A percentile compares a stretch with the other conserved stretches of the same genome.
Evolutionary conservation across 73 alveolate species (phyloP).

Genomic region (Tetrahymena elliotti): DNA sequence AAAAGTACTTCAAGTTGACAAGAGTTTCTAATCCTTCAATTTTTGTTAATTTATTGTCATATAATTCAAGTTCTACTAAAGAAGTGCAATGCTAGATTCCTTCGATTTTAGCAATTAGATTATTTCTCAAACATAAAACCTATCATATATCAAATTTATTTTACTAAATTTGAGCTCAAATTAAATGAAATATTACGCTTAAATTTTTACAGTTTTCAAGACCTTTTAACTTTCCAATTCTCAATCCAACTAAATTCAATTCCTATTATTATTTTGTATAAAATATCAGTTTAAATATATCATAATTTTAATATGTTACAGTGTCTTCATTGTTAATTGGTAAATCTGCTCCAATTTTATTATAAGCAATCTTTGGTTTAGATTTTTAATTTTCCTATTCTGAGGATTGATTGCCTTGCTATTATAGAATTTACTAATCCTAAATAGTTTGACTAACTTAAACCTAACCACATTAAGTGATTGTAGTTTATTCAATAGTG

Average conservation of each 20-base stretch:
- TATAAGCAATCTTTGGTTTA: neutral
- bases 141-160: neutral
- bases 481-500: neutral
- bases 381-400: neutral
- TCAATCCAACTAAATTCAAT: neutral
- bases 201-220: neutral
- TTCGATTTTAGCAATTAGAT: slow-evolving; percentile 80
- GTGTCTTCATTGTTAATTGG: neutral
- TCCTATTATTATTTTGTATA: neutral
- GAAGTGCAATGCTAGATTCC: slow-evolving; percentile 68
- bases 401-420: neutral
- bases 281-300: neutral
- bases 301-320: neutral
- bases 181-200: neutral
- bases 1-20: slow-evolving; percentile 14
- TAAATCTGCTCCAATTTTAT: neutral
- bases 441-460: neutral
- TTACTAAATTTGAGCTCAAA: neutral
- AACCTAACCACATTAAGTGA: neutral
- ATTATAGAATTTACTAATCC: neutral
- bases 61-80: slow-evolving; percentile 83
- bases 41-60: slow-evolving; percentile 85
- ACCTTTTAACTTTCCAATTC: neutral
- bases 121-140: slow-evolving; percentile 81
- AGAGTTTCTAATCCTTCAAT: slow-evolving; percentile 66